Conservation (phyloP, 2,329 filamentous ascomycete genomes). For the Zymoseptoria tritici region DNA sequence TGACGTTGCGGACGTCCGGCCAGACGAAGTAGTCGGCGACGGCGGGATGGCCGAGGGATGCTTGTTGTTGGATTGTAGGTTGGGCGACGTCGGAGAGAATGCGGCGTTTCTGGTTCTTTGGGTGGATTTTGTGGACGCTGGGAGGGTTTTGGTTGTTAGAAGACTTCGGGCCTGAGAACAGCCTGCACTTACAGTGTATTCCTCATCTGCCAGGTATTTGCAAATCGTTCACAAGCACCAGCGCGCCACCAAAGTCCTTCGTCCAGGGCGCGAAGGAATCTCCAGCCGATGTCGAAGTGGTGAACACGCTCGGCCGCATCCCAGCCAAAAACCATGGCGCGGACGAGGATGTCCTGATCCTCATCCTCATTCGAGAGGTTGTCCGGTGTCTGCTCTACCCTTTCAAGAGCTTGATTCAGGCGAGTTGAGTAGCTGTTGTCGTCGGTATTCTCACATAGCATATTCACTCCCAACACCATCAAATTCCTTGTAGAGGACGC, state of each 20-base stretch:
- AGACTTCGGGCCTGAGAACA: background rate
- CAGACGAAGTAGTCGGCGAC: conserved; percentile 18
- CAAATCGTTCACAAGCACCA: conserved; percentile 11
- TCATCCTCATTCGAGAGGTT: conserved; percentile 10
- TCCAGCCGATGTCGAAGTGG: conserved; percentile 20
- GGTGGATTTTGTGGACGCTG: conserved; percentile 14
- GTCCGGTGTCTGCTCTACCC: conserved; percentile 14
- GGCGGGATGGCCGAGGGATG: conserved; percentile 3
- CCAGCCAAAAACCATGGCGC: conserved; percentile 15
- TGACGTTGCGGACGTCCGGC: conserved; percentile 15
- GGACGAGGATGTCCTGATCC: conserved; percentile 17
- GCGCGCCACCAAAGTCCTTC: conserved; percentile 18
- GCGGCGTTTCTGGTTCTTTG: conserved; percentile 15
- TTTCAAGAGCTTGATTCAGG: conserved; percentile 13
- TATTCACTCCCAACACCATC: conserved; percentile 14
- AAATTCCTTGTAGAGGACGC: conserved; percentile 11
- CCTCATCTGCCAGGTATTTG: conserved; percentile 15
- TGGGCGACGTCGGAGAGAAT: conserved; percentile 8
- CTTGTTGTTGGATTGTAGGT: conserved; percentile 10
- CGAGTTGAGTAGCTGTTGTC: conserved; percentile 15
- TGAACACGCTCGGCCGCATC: conserved; percentile 17
- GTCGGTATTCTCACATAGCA: conserved; percentile 13
- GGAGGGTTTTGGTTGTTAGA: background rate
- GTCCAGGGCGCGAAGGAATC: conserved; percentile 16
- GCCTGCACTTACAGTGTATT: conserved; percentile 4